These are phyloP conservation scores for Heritiera littoralis DNA, from an alignment of 345 rosid species.

Conservation along the genomic window DNA sequence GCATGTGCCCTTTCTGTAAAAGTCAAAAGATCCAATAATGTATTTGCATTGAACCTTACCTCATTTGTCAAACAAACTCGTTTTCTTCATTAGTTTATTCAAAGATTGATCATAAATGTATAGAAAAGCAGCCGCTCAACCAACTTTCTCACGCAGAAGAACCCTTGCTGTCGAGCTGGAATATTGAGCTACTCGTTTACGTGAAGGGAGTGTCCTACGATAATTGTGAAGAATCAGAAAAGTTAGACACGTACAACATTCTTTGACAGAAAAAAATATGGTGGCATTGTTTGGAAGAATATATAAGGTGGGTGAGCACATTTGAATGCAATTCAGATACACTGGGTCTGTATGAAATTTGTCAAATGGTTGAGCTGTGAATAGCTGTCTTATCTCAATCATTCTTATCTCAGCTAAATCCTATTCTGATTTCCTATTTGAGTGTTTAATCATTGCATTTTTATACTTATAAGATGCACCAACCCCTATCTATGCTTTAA, in stretches of 20 bases:
- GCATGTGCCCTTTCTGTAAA: not conserved
- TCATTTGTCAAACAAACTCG: conserved; percentile 12
- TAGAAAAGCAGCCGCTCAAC: not conserved
- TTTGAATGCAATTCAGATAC: not conserved
- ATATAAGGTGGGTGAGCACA: not conserved
- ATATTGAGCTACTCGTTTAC: not conserved
- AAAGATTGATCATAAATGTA: not conserved
- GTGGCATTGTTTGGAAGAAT: not conserved
- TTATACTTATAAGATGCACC: conserved; percentile 1
- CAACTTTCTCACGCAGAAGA: not conserved
- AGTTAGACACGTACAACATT: not conserved
- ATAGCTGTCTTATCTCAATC: not conserved
- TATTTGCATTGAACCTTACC: not conserved
- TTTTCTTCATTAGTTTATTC: conserved; percentile 13
- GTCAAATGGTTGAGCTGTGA: conserved; percentile 12
- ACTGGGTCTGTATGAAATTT: not conserved
- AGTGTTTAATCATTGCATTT: not conserved
- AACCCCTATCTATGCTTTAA: not conserved
- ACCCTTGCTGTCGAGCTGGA: not conserved
- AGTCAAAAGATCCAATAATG: not conserved
- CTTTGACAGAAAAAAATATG: not conserved
- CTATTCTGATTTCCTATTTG: conserved; percentile 4
- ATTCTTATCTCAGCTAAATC: conserved; percentile 7
- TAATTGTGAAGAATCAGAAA: not conserved
- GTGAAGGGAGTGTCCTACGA: not conserved